Conservation (phyloP, 2,329 filamentous ascomycete genomes). For the Pseudogymnoascus sp. region DNA sequence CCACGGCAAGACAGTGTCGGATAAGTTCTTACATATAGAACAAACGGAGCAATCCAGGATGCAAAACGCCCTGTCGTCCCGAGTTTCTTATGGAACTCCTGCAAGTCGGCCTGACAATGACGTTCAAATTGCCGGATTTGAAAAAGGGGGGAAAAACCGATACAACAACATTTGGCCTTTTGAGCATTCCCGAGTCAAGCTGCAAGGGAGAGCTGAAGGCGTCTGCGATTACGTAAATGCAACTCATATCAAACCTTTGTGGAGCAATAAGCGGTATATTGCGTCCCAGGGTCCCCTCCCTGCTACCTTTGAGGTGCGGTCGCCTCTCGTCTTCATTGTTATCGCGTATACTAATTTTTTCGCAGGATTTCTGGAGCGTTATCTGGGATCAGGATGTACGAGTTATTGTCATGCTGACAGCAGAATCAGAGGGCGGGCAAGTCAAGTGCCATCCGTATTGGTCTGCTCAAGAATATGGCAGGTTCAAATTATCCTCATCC, state of each 20-base stretch:
- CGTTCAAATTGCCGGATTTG: slow-evolving; percentile 80
- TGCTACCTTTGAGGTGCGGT: slow-evolving; percentile 74
- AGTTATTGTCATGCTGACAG: slow-evolving; percentile 93
- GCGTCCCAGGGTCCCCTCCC: slow-evolving; percentile 91
- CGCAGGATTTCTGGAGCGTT: slow-evolving; percentile 92
- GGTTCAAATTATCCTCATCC: slow-evolving; percentile 64
- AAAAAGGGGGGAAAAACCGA: slow-evolving; percentile 89
- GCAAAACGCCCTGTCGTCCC: slow-evolving; percentile 64
- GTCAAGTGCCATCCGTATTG: slow-evolving; percentile 95
- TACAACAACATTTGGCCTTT: slow-evolving; percentile 98
- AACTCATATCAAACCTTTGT: slow-evolving; percentile 69
- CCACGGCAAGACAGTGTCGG: slow-evolving; percentile 70
- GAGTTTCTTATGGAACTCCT: slow-evolving; percentile 47
- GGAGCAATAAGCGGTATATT: slow-evolving; percentile 89
- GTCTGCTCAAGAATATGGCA: slow-evolving; percentile 69
- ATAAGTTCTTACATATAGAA: slow-evolving; percentile 79
- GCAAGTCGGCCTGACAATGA: slow-evolving; percentile 17
- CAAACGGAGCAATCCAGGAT: slow-evolving; percentile 83
- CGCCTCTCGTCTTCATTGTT: neutral
- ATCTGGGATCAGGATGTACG: slow-evolving; percentile 95
- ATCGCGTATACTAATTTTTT: slow-evolving; percentile 11
- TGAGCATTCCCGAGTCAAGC: slow-evolving; percentile 79
- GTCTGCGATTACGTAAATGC: slow-evolving; percentile 94
- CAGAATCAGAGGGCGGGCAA: slow-evolving; percentile 86
- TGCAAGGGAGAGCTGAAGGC: slow-evolving; percentile 58